These are phyloP conservation scores for Magnaporthiopsis poae DNA, from an alignment of 2,329 filamentous ascomycete genomes.

Conservation along the genomic window DNA sequence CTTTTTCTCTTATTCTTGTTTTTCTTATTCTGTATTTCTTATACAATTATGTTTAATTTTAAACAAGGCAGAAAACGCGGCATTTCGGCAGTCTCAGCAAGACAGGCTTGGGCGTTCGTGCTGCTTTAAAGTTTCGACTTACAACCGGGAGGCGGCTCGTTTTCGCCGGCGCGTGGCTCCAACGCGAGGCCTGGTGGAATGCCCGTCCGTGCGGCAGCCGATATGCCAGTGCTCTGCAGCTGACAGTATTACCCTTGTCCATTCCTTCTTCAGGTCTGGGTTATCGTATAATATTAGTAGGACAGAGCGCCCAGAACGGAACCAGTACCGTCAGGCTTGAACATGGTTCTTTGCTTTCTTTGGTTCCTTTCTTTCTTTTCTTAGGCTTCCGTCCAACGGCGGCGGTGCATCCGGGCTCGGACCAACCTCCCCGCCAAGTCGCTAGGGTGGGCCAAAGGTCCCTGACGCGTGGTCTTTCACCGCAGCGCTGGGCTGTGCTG, in stretches of 20 bases:
- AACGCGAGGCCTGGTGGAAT: background rate
- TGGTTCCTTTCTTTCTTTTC: no score
- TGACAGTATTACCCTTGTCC: no score
- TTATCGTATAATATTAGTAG: background rate
- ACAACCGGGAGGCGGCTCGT: background rate
- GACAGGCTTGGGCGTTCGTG: background rate
- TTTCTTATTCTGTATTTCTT: background rate
- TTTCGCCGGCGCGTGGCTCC: background rate
- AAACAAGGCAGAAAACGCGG: background rate
- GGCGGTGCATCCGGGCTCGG: background rate
- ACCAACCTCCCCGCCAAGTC: background rate
- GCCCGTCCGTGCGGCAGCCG: no score
- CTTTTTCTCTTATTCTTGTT: background rate
- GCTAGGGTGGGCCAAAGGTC: background rate
- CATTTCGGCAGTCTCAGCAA: background rate
- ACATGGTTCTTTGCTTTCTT: background rate
- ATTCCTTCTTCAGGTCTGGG: no score
- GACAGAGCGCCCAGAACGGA: no score
- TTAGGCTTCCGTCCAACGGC: no score
- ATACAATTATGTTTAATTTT: no score
- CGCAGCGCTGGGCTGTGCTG: background rate
- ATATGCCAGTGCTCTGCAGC: background rate
- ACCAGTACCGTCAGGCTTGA: background rate
- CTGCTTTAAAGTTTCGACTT: background rate
- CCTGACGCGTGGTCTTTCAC: background rate